phyloP scores from a whole-genome alignment of 192 early-diverging fungal genomes.

The Coemansia sp. region DNA sequence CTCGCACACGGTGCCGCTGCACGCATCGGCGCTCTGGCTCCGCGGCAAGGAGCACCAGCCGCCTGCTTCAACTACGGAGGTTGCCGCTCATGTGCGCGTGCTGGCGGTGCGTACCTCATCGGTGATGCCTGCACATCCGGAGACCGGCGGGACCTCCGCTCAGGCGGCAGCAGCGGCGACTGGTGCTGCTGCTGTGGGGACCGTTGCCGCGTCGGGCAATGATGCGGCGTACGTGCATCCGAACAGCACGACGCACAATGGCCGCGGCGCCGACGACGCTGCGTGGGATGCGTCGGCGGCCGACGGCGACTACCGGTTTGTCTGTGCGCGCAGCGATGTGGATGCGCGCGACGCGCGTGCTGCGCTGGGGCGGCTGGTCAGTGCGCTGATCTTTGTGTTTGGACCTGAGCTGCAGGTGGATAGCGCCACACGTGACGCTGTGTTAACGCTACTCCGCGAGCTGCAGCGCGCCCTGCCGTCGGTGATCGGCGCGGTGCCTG shows the following conservation, averaged over 20 bases:
- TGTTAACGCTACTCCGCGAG: conserved; percentile 75
- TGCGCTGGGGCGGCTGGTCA: conserved; percentile 80
- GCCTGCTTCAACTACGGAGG: not conserved
- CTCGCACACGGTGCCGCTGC: conserved; percentile 66
- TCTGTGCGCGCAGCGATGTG: conserved; percentile 60
- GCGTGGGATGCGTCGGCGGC: not conserved
- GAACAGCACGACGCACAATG: conserved; percentile 37
- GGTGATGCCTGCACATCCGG: too few relatives aligned
- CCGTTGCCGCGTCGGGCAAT: conserved; percentile 62
- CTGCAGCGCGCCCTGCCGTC: conserved; percentile 66
- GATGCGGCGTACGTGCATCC: conserved; percentile 62
- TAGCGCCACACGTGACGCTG: conserved; percentile 71
- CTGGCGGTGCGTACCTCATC: conserved; percentile 13
- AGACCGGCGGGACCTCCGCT: too few relatives aligned
- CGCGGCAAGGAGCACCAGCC: conserved; percentile 34
- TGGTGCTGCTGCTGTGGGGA: conserved; percentile 40
- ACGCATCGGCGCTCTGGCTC: conserved; percentile 36
- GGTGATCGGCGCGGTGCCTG: not conserved
- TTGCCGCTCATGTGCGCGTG: conserved; percentile 11
- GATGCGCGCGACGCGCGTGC: conserved; percentile 58
- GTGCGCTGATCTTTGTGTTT: conserved; percentile 82
- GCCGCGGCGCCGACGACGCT: conserved; percentile 1
- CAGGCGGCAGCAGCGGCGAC: not conserved
- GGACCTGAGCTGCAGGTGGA: conserved; percentile 89
- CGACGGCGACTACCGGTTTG: conserved; percentile 21